phyloP scores from a whole-genome alignment of 495 filamentous ascomycete species.

The Aspergillus conjunctus region DNA sequence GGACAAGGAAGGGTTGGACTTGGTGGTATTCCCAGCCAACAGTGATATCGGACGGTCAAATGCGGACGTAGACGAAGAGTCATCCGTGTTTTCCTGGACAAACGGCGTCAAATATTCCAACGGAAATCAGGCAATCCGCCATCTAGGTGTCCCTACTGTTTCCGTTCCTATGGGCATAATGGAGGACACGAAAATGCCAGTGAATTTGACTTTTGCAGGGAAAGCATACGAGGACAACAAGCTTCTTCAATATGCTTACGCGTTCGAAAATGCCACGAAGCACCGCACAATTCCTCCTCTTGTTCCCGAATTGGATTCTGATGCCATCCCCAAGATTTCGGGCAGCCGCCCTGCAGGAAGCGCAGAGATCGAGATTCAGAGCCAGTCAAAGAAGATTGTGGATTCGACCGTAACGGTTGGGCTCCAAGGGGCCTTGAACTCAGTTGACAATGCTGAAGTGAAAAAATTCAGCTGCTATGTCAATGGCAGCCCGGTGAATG shows the following conservation, averaged over 20 bases:
- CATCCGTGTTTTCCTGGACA: conserved; percentile 35
- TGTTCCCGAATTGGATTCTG: conserved; percentile 33
- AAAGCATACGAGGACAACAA: conserved; percentile 38
- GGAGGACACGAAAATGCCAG: conserved; percentile 40
- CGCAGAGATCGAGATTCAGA: conserved; percentile 24
- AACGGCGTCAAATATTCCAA: conserved; percentile 44
- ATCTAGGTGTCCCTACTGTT: conserved; percentile 40
- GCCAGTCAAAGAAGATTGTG: conserved; percentile 25
- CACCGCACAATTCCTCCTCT: conserved; percentile 27
- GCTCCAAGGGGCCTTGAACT: conserved; percentile 22
- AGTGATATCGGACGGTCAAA: conserved; percentile 36
- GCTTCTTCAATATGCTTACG: conserved; percentile 36
- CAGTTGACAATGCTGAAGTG: conserved; percentile 8
- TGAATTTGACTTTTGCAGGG: conserved; percentile 40
- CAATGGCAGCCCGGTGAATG: conserved; percentile 32
- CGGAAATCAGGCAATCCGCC: conserved; percentile 38
- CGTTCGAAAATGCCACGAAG: conserved; percentile 35
- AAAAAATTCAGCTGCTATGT: conserved; percentile 27
- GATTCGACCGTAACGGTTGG: conserved; percentile 27
- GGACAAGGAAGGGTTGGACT: conserved; percentile 35
- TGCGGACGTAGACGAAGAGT: conserved; percentile 30
- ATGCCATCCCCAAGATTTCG: conserved; percentile 19
- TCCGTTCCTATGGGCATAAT: conserved; percentile 43
- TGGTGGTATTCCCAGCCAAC: conserved; percentile 40
- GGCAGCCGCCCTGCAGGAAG: neutral